Evolutionary conservation across 2,329 filamentous ascomycete species (phyloP).

Genomic region (Trichoderma asperellum): DNA sequence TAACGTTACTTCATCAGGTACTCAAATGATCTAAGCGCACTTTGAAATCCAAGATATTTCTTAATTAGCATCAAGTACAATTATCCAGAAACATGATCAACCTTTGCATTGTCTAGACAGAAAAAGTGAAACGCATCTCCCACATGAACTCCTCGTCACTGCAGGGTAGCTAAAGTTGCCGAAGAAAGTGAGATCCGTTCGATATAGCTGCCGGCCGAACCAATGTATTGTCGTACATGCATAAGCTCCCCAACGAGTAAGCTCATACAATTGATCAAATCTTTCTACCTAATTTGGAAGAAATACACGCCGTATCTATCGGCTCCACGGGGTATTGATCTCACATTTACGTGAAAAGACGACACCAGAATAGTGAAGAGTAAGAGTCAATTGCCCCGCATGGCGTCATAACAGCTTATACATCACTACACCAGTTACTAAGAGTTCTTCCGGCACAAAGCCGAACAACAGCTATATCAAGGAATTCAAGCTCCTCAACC

Average conservation of each 20-base stretch:
- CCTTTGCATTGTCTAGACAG: not conserved
- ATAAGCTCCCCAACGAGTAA: too few species aligned
- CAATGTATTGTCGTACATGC: not conserved
- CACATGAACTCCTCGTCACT: not conserved
- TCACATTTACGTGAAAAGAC: not conserved
- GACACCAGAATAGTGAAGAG: not conserved
- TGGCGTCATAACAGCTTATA: conserved; percentile 24
- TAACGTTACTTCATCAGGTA: too few species aligned
- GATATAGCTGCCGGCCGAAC: not conserved
- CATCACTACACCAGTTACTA: conserved; percentile 4
- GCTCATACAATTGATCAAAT: not conserved
- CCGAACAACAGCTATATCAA: not conserved
- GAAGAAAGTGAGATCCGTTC: not conserved
- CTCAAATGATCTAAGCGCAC: too few species aligned
- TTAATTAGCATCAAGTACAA: too few species aligned
- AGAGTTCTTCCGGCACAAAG: not conserved
- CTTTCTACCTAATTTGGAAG: not conserved
- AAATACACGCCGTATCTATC: not conserved
- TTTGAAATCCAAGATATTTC: too few species aligned
- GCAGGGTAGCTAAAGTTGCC: not conserved
- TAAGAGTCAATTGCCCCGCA: conserved; percentile 11
- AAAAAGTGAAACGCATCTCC: not conserved
- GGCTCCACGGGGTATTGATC: not conserved
- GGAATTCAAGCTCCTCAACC: not conserved
- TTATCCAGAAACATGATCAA: not conserved